Evolutionary conservation across 331 rosid species (phyloP).

Genomic region (Ulmus americana): DNA sequence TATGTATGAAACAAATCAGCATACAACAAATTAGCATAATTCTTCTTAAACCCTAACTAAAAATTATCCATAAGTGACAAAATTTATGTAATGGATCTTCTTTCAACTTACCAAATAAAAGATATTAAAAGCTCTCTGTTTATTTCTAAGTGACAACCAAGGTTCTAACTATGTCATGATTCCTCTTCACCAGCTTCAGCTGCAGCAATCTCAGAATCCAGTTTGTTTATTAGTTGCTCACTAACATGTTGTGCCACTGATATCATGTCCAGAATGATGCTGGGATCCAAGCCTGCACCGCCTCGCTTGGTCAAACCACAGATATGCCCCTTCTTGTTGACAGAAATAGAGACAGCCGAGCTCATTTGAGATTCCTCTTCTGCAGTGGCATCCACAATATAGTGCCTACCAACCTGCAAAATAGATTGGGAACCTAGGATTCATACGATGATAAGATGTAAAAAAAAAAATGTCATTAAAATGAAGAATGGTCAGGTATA

Average conservation of each 20-base stretch:
- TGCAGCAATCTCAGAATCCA: constrained; percentile 84
- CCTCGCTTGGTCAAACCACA: constrained; percentile 82
- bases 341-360: constrained; percentile 76
- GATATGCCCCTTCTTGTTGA: constrained; percentile 58
- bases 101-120: too few relatives aligned
- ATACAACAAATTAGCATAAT: too few relatives aligned
- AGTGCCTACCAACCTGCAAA: constrained; percentile 66
- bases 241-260: constrained; percentile 74
- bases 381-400: constrained; percentile 70
- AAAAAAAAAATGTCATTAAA: not conserved
- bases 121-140: too few relatives aligned
- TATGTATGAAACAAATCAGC: too few relatives aligned
- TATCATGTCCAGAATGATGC: constrained; percentile 76
- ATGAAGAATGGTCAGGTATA: not conserved
- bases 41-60: too few relatives aligned
- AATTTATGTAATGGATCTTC: too few relatives aligned
- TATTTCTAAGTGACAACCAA: constrained; percentile 9
- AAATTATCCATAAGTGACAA: too few relatives aligned
- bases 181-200: constrained; percentile 77
- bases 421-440: constrained; percentile 11
- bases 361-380: constrained; percentile 91
- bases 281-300: constrained; percentile 77
- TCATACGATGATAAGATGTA: not conserved
- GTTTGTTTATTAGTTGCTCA: constrained; percentile 60
- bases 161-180: constrained; percentile 28